Evolutionary conservation across 176 grass and related monocot species (phyloP).

Genomic region (Puccinellia tenuiflora): DNA sequence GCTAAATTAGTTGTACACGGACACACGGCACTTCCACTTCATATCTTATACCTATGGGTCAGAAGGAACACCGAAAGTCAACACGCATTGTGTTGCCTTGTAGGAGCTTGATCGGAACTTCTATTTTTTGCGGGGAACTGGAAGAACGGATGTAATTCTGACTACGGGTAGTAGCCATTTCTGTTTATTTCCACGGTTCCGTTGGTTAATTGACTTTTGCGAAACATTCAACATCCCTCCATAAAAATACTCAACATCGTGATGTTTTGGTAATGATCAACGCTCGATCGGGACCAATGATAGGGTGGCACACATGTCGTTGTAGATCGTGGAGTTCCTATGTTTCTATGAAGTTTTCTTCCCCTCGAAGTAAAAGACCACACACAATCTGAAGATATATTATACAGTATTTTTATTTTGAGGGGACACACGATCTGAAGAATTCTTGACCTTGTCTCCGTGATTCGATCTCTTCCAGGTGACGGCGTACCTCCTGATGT

Average conservation of each 20-base stretch:
- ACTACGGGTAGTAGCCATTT: not conserved
- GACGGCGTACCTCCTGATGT: conserved; percentile 77
- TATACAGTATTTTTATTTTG: too few relatives aligned
- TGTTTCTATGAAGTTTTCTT: not conserved
- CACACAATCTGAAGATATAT: not conserved
- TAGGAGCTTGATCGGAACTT: too few relatives aligned
- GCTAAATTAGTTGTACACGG: not conserved
- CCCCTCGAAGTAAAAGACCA: not conserved
- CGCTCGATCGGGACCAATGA: not conserved
- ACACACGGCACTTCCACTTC: not conserved
- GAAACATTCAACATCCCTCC: not conserved
- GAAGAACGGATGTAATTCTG: not conserved
- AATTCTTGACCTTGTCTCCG: not conserved
- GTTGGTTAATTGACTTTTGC: not conserved
- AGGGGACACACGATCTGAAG: not conserved
- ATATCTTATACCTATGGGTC: not conserved
- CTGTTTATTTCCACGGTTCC: not conserved
- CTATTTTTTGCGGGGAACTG: too few relatives aligned
- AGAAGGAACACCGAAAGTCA: not conserved
- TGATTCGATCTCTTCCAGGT: conserved; percentile 39
- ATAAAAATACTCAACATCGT: not conserved
- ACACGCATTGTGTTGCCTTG: not conserved
- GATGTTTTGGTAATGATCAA: not conserved
- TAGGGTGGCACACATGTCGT: not conserved
- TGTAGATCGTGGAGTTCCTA: not conserved